These are phyloP conservation scores for Tricholoma bakamatsutake DNA, from an alignment of 768 basidiomycete species.

Conservation along the genomic window DNA sequence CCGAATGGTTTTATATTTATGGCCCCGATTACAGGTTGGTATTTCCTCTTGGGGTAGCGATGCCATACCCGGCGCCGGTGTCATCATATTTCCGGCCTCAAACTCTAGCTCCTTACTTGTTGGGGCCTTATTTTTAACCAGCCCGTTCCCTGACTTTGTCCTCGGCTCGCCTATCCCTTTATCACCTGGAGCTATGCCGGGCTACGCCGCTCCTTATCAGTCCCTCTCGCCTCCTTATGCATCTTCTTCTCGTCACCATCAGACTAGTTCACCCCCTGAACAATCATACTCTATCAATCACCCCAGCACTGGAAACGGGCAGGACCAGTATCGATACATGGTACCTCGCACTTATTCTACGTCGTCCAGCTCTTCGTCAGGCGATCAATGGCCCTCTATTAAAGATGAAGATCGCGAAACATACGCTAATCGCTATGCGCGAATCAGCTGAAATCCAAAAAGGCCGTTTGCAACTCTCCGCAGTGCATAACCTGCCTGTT, in stretches of 20 bases:
- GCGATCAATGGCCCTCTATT: conserved; percentile 14
- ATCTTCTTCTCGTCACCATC: conserved; percentile 27
- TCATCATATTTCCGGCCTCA: conserved; percentile 47
- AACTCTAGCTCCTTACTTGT: conserved; percentile 47
- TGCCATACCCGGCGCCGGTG: conserved; percentile 40
- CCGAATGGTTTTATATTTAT: neutral
- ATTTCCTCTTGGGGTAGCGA: conserved; percentile 47
- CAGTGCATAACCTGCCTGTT: conserved; percentile 1
- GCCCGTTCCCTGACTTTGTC: conserved; percentile 44
- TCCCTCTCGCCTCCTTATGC: conserved; percentile 26
- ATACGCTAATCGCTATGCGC: conserved; percentile 19
- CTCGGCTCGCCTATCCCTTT: conserved; percentile 23
- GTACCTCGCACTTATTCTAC: conserved; percentile 20
- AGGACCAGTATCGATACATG: conserved; percentile 31
- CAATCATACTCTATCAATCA: conserved; percentile 28
- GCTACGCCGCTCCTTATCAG: conserved; percentile 25
- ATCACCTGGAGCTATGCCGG: conserved; percentile 22
- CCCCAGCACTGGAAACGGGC: conserved; percentile 22
- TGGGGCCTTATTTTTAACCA: conserved; percentile 43
- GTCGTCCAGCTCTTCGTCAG: conserved; percentile 8
- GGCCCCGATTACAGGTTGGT: conserved; percentile 32
- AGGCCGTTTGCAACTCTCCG: neutral
- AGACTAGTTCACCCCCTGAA: conserved; percentile 31
- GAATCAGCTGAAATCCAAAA: conserved; percentile 6
- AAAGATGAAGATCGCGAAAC: conserved; percentile 26